Evolutionary conservation across 805 yeast genomes (phyloP), one percentile per base, ranked within the genome.

Genomic region (Komagataella pastoris): DNA sequence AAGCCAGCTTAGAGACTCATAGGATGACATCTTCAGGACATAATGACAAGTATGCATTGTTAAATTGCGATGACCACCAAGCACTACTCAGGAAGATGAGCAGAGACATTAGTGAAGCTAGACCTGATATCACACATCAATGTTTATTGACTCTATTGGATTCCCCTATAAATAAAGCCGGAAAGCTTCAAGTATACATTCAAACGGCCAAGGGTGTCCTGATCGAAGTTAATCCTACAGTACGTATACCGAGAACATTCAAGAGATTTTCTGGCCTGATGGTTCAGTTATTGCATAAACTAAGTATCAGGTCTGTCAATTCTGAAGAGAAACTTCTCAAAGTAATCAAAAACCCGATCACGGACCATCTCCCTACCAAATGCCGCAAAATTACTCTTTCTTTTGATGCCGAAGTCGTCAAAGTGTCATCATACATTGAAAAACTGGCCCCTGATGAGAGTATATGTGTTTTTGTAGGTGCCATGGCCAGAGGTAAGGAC

Each of bases 51-150:
- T 93, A 84, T 63, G 97, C 96, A 0, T 71, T 93, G 54, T 75
- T 93, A 62, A 93, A 93, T 72, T 93, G 99, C 74, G 99, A 93
- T 67, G 99, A 93, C 65, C 99, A 93, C 66, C 99, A 93, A 71
- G 97, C 97, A 14, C 73, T 91, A 50, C 73, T 93, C 61, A 85
- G 91, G 66, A 91, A 89, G 65, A 88, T 91, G 95, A 96, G 95
- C 51, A 80, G 98, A 64, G 98, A 93, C 64, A 91, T 93, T 56
- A 88, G 96, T 49, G 99, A 93, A 64, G 98, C 97, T 6, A 81
- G 99, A 67, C 99, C 99, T n/a, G 99, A 93, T 67, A 93, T 93
- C 61, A 93, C 99, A 47, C 99, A 93, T 65, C 99, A 91, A 70
- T 93, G 99, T 74, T 78, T 93, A 46, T 75, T 93, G 67, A 91